phyloP scores from a whole-genome alignment of 148 eudicot genomes.

The Polygonum maritimum region DNA sequence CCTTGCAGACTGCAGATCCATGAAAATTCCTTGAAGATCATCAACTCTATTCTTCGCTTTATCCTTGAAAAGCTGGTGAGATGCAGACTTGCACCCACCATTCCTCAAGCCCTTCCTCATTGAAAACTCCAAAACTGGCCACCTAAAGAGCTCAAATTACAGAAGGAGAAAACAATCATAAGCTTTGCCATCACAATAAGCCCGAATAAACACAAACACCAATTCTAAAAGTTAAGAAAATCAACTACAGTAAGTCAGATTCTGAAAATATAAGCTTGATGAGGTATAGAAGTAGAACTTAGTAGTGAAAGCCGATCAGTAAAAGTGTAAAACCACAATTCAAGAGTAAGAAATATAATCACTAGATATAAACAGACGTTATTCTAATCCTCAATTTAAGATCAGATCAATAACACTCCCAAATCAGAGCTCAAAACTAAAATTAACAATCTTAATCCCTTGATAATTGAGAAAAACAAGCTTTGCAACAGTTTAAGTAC shows the following conservation, averaged over 20 bases:
- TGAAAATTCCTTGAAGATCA: slow-evolving; percentile 83
- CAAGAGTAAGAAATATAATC: neutral
- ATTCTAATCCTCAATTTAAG: neutral
- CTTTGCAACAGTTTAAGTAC: neutral
- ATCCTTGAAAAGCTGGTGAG: slow-evolving; percentile 84
- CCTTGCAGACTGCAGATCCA: slow-evolving; percentile 81
- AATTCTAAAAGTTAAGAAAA: neutral
- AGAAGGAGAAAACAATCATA: neutral
- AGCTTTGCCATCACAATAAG: neutral
- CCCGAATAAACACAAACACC: neutral
- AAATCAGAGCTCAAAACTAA: neutral
- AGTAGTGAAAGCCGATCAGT: neutral
- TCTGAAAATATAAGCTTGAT: neutral
- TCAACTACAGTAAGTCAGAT: neutral
- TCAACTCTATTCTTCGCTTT: slow-evolving; percentile 90
- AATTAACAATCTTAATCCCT: neutral
- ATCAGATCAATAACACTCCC: neutral
- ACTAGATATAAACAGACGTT: neutral
- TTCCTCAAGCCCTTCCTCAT: slow-evolving; percentile 82
- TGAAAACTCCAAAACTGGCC: neutral
- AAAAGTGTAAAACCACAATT: neutral
- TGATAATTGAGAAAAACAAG: neutral
- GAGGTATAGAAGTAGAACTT: neutral
- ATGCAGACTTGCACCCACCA: slow-evolving; percentile 65
- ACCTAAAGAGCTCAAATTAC: neutral